These are phyloP conservation scores for Stemphylium beticola DNA, from an alignment of 2,329 filamentous ascomycete genomes.

Conservation along the genomic window DNA sequence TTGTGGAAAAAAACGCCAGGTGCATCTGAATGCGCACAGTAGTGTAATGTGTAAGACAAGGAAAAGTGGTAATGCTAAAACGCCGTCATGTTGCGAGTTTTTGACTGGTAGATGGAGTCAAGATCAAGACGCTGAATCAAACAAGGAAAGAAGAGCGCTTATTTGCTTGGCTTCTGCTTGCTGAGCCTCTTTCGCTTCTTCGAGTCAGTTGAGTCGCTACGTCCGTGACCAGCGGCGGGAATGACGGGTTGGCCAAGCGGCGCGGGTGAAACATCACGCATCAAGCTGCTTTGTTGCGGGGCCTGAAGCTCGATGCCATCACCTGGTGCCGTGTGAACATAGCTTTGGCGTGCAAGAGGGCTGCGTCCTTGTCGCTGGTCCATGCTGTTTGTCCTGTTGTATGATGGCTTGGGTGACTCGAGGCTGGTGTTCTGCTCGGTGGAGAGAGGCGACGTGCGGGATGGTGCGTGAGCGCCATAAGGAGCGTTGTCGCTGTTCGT, in stretches of 20 bases:
- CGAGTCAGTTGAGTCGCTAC: constrained; percentile 43
- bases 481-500: constrained; percentile 28
- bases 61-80: constrained; percentile 1
- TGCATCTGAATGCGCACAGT: constrained; percentile 3
- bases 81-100: neutral
- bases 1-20: constrained; percentile 6
- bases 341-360: constrained; percentile 55
- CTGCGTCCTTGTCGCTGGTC: constrained; percentile 49
- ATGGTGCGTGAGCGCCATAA: constrained; percentile 21
- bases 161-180: constrained; percentile 41
- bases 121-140: constrained; percentile 10
- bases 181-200: constrained; percentile 46
- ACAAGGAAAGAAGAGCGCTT: constrained; percentile 5
- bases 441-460: constrained; percentile 40
- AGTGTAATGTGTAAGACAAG: neutral
- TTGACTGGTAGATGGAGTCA: constrained; percentile 2
- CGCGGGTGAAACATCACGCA: constrained; percentile 45
- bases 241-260: constrained; percentile 27
- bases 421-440: constrained; percentile 33
- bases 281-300: constrained; percentile 41
- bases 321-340: constrained; percentile 44
- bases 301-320: constrained; percentile 47
- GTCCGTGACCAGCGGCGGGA: constrained; percentile 26
- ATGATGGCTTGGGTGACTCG: constrained; percentile 40
- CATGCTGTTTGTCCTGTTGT: constrained; percentile 26